Percentiles rank a stretch among this genome's conserved stretches.
Evolutionary conservation across 257 asterid species (phyloP).

Genomic region (Nyctanthes arbortristis): DNA sequence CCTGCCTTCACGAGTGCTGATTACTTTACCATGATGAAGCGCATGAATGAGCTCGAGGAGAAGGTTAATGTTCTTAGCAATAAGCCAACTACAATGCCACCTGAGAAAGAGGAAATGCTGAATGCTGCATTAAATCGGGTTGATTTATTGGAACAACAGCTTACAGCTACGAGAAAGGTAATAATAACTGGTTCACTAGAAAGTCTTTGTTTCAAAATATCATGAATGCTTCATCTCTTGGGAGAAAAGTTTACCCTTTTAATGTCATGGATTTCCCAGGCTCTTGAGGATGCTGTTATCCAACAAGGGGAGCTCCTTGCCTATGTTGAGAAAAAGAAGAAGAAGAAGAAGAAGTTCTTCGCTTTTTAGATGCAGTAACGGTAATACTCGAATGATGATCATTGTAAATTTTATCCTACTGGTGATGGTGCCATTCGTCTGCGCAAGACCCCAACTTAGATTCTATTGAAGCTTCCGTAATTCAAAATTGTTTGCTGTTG

Average conservation of each 20-base stretch:
- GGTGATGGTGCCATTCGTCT: constrained; percentile 17
- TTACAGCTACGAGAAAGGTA: constrained; percentile 77
- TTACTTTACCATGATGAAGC: constrained; percentile 80
- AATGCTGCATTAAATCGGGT: constrained; percentile 64
- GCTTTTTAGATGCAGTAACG: constrained; percentile 47
- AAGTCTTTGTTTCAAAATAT: too few relatives aligned
- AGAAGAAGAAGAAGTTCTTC: constrained; percentile 85
- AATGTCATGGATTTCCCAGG: constrained; percentile 35
- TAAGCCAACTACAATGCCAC: constrained; percentile 63
- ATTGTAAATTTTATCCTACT: neutral
- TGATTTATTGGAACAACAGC: constrained; percentile 74
- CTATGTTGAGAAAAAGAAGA: constrained; percentile 66
- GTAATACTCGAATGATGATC: neutral
- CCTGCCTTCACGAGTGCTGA: constrained; percentile 61
- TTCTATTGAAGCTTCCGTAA: constrained; percentile 18
- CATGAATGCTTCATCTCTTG: neutral
- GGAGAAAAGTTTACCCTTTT: neutral
- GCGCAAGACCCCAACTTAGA: constrained; percentile 15
- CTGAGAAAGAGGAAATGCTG: constrained; percentile 82
- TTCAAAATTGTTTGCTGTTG: constrained; percentile 17
- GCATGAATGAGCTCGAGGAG: constrained; percentile 91
- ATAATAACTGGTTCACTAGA: neutral
- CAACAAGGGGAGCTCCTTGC: constrained; percentile 73
- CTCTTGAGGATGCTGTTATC: constrained; percentile 65
- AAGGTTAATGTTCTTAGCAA: constrained; percentile 47